Conservation (phyloP, 163 green algal species). For the Scenedesmus sp. region DNA sequence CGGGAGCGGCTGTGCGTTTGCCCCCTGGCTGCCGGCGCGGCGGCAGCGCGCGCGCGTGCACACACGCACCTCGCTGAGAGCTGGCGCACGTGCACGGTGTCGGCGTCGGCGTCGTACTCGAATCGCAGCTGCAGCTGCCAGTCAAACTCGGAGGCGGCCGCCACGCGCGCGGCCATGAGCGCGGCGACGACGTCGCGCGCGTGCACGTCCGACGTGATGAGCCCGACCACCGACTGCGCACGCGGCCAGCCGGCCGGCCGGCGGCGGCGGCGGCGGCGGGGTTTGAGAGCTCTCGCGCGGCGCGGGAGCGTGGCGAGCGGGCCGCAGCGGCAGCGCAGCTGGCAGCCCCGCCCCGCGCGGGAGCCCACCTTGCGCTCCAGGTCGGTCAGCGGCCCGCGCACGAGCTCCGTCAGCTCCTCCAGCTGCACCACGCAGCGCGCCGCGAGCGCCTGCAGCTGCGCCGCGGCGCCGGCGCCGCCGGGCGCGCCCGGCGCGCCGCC, state of each 20-base stretch:
- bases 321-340: too few species aligned
- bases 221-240: slow-evolving; percentile 57
- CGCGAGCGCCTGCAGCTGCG: slow-evolving; percentile 46
- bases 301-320: too few species aligned
- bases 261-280: too few species aligned
- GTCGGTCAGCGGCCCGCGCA: slow-evolving; percentile 69
- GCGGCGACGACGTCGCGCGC: slow-evolving; percentile 76
- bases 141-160: slow-evolving; percentile 65
- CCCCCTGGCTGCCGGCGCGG: too few species aligned
- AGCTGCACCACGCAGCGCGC: slow-evolving; percentile 71
- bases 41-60: not conserved
- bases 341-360: too few species aligned
- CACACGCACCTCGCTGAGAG: not conserved
- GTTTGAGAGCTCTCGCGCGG: too few species aligned
- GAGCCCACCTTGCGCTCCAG: slow-evolving; percentile 73
- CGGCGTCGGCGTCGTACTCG: slow-evolving; percentile 73
- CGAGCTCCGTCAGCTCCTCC: slow-evolving; percentile 71
- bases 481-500: not conserved
- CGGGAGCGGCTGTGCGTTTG: too few species aligned
- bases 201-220: slow-evolving; percentile 92
- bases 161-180: slow-evolving; percentile 51
- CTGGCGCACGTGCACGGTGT: slow-evolving; percentile 64
- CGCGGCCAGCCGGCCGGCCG: not conserved
- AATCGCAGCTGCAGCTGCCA: slow-evolving; percentile 88
- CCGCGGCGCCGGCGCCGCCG: not conserved